Evolutionary conservation across 2,329 filamentous ascomycete genomes (phyloP), one percentile per base, ranked within the genome.

Genomic region (Graphium sp.): DNA sequence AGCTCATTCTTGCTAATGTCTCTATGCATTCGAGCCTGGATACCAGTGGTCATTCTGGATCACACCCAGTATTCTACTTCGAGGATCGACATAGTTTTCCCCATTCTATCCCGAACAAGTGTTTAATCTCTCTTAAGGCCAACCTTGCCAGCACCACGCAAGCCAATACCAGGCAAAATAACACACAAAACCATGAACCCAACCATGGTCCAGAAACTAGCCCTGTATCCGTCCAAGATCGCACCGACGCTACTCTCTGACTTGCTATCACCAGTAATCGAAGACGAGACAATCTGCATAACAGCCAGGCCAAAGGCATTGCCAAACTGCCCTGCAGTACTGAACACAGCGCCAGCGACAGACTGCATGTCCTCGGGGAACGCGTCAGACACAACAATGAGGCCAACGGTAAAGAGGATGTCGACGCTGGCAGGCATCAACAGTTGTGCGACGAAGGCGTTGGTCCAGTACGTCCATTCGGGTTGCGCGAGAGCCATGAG

Each of bases 321-420:
- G 0, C 68, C 68, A 31, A 74, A 60, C 35, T 74, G 66, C 0
- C 56, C 48, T 1, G 62, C 50, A 0, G 66, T 70, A 34, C 69
- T 72, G 43, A 74, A 74, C 0, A 75, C 67, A 0, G 64, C 67
- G 0, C 69, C 71, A 0, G 66, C 68, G 1, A 75, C 47, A 0
- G 62, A 63, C 32, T 74, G 68, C 1, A 56, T 69, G 7, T 65
- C 47, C n/a, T 57, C 50, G 0, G 65, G 60, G 34, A 73, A 74
- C 3, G 53, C 56, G 10, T 65, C 58, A 1, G 58, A 56, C 6
- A 73, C 57, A 4, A 72, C 46, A 13, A 74, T 53, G 14, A 63
- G 48, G 1, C 58, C 62, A 3, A 74, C 56, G 0, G 63, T 72
- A 40, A 69, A 72, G 6, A 74, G 47, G 0, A 66, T 52, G 26